A percentile compares a stretch with the other conserved stretches of the same genome.
Conservation (phyloP, 805 yeast species). For the Kodamaea restingae region DNA sequence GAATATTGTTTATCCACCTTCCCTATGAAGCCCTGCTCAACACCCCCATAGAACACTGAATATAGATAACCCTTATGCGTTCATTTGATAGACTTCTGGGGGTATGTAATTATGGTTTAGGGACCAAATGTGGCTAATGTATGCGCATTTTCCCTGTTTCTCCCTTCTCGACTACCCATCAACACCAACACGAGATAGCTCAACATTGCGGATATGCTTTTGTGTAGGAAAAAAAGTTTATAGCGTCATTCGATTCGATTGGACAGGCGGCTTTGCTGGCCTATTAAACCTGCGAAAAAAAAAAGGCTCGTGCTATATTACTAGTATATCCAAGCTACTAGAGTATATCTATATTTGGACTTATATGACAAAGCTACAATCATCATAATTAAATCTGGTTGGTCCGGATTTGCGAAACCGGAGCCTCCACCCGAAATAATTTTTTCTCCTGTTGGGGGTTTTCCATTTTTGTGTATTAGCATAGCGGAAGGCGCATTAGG, state of each 20-base stretch:
- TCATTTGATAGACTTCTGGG: background rate
- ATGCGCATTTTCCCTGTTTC: background rate
- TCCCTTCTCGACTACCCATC: background rate
- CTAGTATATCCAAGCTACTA: too few species aligned
- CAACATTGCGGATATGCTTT: background rate
- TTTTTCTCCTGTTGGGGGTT: too few species aligned
- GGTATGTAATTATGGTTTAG: background rate
- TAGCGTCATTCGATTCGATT: background rate
- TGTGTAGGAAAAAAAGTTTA: background rate
- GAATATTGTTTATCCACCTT: background rate
- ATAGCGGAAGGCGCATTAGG: too few species aligned
- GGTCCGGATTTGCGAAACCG: too few species aligned
- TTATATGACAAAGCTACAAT: too few species aligned
- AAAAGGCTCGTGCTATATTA: too few species aligned
- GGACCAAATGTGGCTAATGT: background rate
- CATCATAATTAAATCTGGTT: too few species aligned
- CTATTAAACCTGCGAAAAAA: too few species aligned
- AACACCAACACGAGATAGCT: background rate
- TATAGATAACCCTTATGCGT: background rate
- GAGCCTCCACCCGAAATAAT: too few species aligned
- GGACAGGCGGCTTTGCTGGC: too few species aligned
- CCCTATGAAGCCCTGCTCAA: background rate
- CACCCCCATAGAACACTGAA: background rate
- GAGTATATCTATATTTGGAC: too few species aligned
- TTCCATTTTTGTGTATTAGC: too few species aligned